These are phyloP conservation scores for Moesziomyces aphidis DNA, from an alignment of 1,284 basidiomycete genomes.

Conservation along the genomic window DNA sequence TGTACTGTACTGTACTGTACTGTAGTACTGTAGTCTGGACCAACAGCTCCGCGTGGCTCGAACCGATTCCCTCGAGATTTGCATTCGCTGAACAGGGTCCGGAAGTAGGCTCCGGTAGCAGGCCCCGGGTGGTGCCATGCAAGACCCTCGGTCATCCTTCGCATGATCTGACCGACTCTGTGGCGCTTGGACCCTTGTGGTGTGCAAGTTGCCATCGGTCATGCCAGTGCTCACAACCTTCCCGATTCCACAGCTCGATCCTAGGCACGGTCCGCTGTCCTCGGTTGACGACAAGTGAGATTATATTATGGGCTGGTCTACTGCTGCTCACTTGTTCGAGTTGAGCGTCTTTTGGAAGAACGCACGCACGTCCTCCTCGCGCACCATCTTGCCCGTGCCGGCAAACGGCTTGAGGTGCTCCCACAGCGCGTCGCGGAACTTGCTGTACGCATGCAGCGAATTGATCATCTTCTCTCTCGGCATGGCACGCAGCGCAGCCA, in stretches of 20 bases:
- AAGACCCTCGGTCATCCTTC: no score
- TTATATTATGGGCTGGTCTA: not conserved
- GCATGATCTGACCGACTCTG: no score
- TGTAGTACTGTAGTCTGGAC: no score
- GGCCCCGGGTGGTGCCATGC: no score
- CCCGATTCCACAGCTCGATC: not conserved
- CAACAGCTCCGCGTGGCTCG: no score
- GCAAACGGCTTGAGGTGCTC: conserved; percentile 68
- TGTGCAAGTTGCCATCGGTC: no score
- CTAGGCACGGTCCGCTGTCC: no score
- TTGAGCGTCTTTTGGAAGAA: conserved; percentile 65
- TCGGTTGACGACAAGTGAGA: not conserved
- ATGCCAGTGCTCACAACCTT: not conserved
- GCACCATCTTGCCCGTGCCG: conserved; percentile 64
- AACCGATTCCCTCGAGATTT: no score
- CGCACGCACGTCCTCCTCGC: conserved; percentile 64
- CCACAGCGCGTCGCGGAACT: conserved; percentile 67
- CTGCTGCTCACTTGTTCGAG: conserved; percentile 13
- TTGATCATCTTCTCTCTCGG: conserved; percentile 69
- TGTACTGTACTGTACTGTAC: no score
- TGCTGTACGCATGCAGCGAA: conserved; percentile 66
- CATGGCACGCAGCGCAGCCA: conserved; percentile 66
- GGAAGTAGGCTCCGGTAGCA: no score
- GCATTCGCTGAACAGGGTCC: no score
- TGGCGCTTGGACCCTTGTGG: no score